phyloP scores from a whole-genome alignment of 129 eudicot genomes.

The Ambrosia artemisiifolia region DNA sequence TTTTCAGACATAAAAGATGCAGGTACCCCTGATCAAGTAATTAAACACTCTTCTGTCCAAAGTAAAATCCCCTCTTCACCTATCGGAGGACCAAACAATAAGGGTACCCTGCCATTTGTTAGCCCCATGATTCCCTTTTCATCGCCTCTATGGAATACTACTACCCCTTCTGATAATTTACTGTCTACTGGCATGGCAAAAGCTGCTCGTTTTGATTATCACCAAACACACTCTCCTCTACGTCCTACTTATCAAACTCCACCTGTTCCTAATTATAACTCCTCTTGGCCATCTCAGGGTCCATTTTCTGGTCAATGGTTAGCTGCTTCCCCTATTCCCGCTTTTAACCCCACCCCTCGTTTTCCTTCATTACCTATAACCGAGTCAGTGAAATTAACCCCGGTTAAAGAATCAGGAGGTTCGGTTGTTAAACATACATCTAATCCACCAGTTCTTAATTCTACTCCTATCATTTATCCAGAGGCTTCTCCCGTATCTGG shows the following conservation, averaged over 20 bases:
- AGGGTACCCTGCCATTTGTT: slow-evolving; percentile 38
- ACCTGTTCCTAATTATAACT: slow-evolving; percentile 39
- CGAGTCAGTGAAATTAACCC: slow-evolving; percentile 57
- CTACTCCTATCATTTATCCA: slow-evolving; percentile 25
- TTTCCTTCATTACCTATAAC: slow-evolving; percentile 40
- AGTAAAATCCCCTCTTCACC: slow-evolving; percentile 45
- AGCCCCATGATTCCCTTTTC: slow-evolving; percentile 65
- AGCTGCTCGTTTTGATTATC: slow-evolving; percentile 47
- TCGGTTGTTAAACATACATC: slow-evolving; percentile 20
- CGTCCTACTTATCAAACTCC: slow-evolving; percentile 60
- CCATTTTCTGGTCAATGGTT: slow-evolving; percentile 70
- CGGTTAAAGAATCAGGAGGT: slow-evolving; percentile 40
- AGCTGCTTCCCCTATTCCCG: slow-evolving; percentile 59
- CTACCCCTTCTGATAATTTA: slow-evolving; percentile 55
- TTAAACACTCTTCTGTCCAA: slow-evolving; percentile 39
- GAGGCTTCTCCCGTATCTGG: slow-evolving; percentile 24
- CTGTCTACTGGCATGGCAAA: slow-evolving; percentile 42
- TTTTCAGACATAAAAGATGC: slow-evolving; percentile 27
- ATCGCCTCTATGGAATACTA: slow-evolving; percentile 78
- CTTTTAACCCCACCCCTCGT: slow-evolving; percentile 33
- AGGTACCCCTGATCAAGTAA: slow-evolving; percentile 54
- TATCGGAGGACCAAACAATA: slow-evolving; percentile 44
- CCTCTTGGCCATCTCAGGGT: slow-evolving; percentile 74
- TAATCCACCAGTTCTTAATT: slow-evolving; percentile 32
- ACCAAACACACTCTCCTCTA: slow-evolving; percentile 54